Evolutionary conservation across 495 filamentous ascomycete genomes (phyloP).

Genomic region (Platismatia glauca): DNA sequence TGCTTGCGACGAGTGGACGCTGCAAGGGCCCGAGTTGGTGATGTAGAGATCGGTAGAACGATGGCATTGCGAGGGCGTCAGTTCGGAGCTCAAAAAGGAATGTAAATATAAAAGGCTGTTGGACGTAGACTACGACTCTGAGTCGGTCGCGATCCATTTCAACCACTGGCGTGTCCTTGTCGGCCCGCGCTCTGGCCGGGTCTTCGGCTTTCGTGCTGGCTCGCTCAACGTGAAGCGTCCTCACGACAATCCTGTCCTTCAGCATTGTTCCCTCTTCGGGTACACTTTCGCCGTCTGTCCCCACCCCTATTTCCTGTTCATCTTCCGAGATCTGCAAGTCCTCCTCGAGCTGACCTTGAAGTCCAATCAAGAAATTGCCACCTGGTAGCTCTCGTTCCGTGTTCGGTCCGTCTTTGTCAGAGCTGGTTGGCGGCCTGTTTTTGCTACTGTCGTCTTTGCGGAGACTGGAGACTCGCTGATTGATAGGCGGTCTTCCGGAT

Average conservation of each 20-base stretch:
- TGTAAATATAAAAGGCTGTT: conserved; percentile 83
- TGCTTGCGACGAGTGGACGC: conserved; percentile 59
- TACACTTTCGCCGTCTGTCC: conserved; percentile 4
- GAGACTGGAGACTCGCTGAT: conserved; percentile 23
- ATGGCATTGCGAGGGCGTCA: conserved; percentile 52
- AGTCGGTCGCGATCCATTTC: conserved; percentile 38
- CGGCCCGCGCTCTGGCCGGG: neutral
- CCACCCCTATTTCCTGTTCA: conserved; percentile 20
- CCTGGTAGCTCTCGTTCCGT: conserved; percentile 4
- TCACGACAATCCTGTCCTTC: conserved; percentile 39
- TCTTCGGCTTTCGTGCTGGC: conserved; percentile 16
- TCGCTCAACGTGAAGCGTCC: conserved; percentile 41
- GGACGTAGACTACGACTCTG: conserved; percentile 64
- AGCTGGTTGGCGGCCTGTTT: neutral
- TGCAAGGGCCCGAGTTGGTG: conserved; percentile 72
- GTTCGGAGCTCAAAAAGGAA: conserved; percentile 74
- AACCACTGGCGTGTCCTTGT: neutral
- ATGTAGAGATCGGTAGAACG: conserved; percentile 74
- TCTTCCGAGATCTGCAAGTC: conserved; percentile 24
- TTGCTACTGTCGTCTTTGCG: conserved; percentile 17
- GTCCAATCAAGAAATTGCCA: conserved; percentile 64
- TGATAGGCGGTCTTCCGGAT: conserved; percentile 26
- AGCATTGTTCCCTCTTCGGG: conserved; percentile 24
- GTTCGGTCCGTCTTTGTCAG: neutral
- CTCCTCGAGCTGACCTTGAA: conserved; percentile 53